Conservation (phyloP, 2,329 filamentous ascomycete genomes). For the Fusarium sp. region DNA sequence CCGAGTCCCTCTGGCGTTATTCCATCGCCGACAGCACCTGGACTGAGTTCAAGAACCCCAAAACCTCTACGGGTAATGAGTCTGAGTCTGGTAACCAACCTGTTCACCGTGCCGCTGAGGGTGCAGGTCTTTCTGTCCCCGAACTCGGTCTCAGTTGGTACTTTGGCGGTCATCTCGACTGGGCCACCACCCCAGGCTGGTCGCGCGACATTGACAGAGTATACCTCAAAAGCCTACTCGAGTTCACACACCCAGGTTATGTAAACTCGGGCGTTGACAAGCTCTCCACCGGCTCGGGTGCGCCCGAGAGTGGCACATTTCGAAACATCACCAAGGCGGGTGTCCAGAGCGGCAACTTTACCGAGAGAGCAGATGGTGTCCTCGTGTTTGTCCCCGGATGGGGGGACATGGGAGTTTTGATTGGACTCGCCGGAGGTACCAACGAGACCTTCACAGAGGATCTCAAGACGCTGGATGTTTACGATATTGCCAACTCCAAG, state of each 20-base stretch:
- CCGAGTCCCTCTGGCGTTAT: slow-evolving; percentile 78
- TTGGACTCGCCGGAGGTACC: slow-evolving; percentile 79
- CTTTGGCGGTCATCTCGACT: slow-evolving; percentile 81
- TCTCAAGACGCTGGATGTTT: slow-evolving; percentile 71
- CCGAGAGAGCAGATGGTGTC: slow-evolving; percentile 78
- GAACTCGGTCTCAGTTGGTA: slow-evolving; percentile 80
- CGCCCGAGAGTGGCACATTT: slow-evolving; percentile 72
- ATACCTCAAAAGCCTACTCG: slow-evolving; percentile 79
- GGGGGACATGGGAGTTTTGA: slow-evolving; percentile 75
- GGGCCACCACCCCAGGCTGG: slow-evolving; percentile 71
- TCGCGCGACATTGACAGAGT: slow-evolving; percentile 71
- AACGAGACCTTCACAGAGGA: slow-evolving; percentile 74
- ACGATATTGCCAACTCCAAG: slow-evolving; percentile 68
- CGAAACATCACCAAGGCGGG: slow-evolving; percentile 81
- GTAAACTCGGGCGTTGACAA: slow-evolving; percentile 71
- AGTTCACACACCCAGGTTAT: slow-evolving; percentile 80
- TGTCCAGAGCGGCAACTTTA: slow-evolving; percentile 74
- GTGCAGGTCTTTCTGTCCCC: slow-evolving; percentile 77
- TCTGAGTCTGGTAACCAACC: slow-evolving; percentile 66
- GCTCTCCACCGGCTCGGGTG: slow-evolving; percentile 64
- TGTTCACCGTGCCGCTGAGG: slow-evolving; percentile 78
- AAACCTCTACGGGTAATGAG: slow-evolving; percentile 72
- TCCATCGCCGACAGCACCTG: slow-evolving; percentile 69
- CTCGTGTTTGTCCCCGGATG: slow-evolving; percentile 81
- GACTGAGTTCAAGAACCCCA: slow-evolving; percentile 71